Conservation (phyloP, 1,284 basidiomycete species). For the Wallemia ichthyophaga region DNA sequence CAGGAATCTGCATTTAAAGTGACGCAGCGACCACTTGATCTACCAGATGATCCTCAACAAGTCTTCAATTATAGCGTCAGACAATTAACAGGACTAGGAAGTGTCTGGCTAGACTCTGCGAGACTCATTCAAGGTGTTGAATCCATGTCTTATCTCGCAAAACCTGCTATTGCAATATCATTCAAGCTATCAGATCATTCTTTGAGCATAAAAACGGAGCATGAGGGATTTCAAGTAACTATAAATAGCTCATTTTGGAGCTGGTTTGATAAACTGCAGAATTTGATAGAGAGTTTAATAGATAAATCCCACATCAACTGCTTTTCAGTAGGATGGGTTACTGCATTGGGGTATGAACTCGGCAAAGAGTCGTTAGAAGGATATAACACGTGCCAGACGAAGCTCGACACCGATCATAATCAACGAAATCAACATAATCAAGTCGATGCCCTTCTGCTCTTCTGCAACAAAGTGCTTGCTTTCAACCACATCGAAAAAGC, state of each 20-base stretch:
- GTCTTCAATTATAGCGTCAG: conserved; percentile 17
- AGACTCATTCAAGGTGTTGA: conserved; percentile 7
- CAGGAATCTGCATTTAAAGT: not conserved
- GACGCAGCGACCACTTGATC: not conserved
- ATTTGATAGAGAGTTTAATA: conserved; percentile 4
- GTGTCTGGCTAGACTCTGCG: conserved; percentile 22
- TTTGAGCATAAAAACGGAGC: not conserved
- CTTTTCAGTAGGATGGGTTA: conserved; percentile 22
- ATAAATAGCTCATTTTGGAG: conserved; percentile 9
- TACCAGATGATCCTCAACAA: conserved; percentile 9
- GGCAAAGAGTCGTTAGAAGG: conserved; percentile 19
- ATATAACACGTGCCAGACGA: conserved; percentile 6
- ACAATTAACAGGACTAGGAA: conserved; percentile 12
- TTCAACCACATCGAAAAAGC: conserved; percentile 13
- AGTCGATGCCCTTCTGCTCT: conserved; percentile 11
- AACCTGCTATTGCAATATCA: conserved; percentile 10
- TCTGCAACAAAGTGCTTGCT: conserved; percentile 17
- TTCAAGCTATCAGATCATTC: conserved; percentile 6
- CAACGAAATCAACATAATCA: conserved; percentile 12
- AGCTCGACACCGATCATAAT: not conserved
- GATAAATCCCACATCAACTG: conserved; percentile 5
- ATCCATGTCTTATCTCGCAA: conserved; percentile 11
- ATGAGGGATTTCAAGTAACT: not conserved
- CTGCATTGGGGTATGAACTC: conserved; percentile 26
- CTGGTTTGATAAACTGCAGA: conserved; percentile 9